Conservation (phyloP, 768 basidiomycete species). For the Tricholoma flavovirens region DNA sequence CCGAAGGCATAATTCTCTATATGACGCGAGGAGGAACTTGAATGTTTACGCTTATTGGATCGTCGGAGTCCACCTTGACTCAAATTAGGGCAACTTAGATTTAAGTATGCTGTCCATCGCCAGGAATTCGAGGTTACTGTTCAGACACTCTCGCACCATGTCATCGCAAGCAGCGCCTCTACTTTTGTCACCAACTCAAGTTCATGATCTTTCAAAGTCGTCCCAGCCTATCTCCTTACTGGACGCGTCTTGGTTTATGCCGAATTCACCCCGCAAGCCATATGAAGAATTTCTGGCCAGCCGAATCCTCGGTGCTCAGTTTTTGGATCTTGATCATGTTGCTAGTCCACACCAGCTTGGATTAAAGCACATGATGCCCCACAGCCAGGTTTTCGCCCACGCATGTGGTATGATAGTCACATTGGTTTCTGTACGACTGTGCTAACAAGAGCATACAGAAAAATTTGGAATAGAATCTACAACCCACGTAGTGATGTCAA, state of each 20-base stretch:
- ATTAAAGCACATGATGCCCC: slow-evolving; percentile 93
- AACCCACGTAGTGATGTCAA: slow-evolving; percentile 81
- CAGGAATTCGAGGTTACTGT: slow-evolving; percentile 6
- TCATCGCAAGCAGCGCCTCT: slow-evolving; percentile 39
- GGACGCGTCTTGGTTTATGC: slow-evolving; percentile 95
- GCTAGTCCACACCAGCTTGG: slow-evolving; percentile 70
- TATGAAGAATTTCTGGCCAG: slow-evolving; percentile 61
- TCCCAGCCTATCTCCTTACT: slow-evolving; percentile 39
- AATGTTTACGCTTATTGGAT: slow-evolving; percentile 18
- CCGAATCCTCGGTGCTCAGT: slow-evolving; percentile 66
- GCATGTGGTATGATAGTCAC: slow-evolving; percentile 62
- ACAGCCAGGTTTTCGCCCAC: slow-evolving; percentile 58
- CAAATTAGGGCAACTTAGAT: too few species aligned
- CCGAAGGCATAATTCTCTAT: slow-evolving; percentile 70
- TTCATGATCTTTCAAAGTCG: slow-evolving; percentile 31
- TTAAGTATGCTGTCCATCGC: background rate
- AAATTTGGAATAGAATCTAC: slow-evolving; percentile 64
- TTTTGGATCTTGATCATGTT: slow-evolving; percentile 77
- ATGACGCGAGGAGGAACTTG: slow-evolving; percentile 12
- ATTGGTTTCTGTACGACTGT: background rate
- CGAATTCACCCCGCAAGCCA: slow-evolving; percentile 68
- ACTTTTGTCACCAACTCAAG: slow-evolving; percentile 46
- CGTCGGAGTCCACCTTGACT: too few species aligned
- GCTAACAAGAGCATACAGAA: slow-evolving; percentile 28
- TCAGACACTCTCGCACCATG: slow-evolving; percentile 24